Evolutionary conservation across 2,329 filamentous ascomycete genomes (phyloP), one percentile per base, ranked within the genome.

Genomic region (Lachnellula suecica): DNA sequence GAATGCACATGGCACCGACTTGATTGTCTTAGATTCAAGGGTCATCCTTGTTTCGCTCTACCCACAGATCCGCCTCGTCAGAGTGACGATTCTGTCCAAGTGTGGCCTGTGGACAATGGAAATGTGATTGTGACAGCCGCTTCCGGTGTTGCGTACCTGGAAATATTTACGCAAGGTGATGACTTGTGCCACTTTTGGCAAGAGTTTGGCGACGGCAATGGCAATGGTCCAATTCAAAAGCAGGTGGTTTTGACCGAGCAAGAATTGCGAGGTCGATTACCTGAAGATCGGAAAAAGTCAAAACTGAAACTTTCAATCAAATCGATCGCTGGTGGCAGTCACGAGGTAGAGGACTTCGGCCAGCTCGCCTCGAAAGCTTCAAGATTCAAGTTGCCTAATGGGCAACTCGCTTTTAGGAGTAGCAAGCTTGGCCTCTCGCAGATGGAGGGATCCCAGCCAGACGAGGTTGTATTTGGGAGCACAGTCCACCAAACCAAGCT

Each of bases 1-100:
- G 94, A 97, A 71, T 96, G 92, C 68, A 79, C 78, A 23, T 97
- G 93, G 93, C 92, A 97, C 70, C 83, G 92, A 52, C 79, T 97
- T 6, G 94, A 97, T 70, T 85, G 85, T 49, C 77, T 99, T 47
- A 88, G 91, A 35, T 96, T 97, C 74, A 86, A 91, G 59, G 88
- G 86, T 60, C 94, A 99, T 66, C 91, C 92, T 4, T 91, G 89
- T 68, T 97, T 99, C 75, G 81, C 85, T 49, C 79, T 96, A 47
- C 90, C 92, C 0, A 87, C 84, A 51, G 94, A 97, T 63, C 72
- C 81, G 4, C 72, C 80, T 15, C 68, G 81, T 35, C 79, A 76
- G 57, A 71, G 78, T 1, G 92, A 97, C 61, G 81, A 82, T 31
- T 91, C 89, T 59, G 81, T 97, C 1, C 90, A 96, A 64, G 89